Evolutionary conservation across 163 green algal genomes (phyloP).

Genomic region (Coccomyxa subellipsoidea): DNA sequence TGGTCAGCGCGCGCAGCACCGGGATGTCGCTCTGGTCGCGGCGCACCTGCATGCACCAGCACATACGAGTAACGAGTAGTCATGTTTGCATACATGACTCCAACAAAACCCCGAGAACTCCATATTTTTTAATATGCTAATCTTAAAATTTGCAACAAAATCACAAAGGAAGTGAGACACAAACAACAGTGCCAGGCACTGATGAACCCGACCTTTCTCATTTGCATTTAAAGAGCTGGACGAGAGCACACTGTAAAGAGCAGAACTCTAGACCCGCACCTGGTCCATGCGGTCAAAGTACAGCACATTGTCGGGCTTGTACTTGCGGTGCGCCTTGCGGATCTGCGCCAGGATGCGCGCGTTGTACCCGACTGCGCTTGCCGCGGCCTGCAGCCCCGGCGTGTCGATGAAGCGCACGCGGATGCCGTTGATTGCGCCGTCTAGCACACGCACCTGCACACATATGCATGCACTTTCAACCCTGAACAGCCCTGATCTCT

Average conservation of each 20-base stretch:
- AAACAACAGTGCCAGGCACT: too few relatives aligned
- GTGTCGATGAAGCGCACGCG: conserved; percentile 87
- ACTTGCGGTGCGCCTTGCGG: conserved; percentile 46
- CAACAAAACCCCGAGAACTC: too few relatives aligned
- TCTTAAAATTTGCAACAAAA: too few relatives aligned
- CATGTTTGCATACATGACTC: too few relatives aligned
- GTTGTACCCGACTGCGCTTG: conserved; percentile 52
- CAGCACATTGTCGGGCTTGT: conserved; percentile 72
- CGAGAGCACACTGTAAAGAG: too few relatives aligned
- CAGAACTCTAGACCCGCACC: background rate
- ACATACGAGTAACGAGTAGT: background rate
- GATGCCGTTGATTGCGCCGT: conserved; percentile 59
- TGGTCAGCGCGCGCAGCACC: conserved; percentile 25
- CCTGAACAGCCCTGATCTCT: too few relatives aligned
- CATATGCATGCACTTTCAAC: background rate
- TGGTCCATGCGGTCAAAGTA: conserved; percentile 79
- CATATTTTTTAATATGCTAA: too few relatives aligned
- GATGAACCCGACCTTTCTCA: too few relatives aligned
- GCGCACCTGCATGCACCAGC: conserved; percentile 15
- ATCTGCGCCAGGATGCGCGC: conserved; percentile 37
- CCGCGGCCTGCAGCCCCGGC: conserved; percentile 72
- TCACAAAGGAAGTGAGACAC: too few relatives aligned
- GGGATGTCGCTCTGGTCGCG: conserved; percentile 41
- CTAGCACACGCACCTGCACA: conserved; percentile 48
- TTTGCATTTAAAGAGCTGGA: too few relatives aligned